These are phyloP conservation scores for Microcyclosporella mali DNA, from an alignment of 2,329 filamentous ascomycete genomes.

Conservation along the genomic window DNA sequence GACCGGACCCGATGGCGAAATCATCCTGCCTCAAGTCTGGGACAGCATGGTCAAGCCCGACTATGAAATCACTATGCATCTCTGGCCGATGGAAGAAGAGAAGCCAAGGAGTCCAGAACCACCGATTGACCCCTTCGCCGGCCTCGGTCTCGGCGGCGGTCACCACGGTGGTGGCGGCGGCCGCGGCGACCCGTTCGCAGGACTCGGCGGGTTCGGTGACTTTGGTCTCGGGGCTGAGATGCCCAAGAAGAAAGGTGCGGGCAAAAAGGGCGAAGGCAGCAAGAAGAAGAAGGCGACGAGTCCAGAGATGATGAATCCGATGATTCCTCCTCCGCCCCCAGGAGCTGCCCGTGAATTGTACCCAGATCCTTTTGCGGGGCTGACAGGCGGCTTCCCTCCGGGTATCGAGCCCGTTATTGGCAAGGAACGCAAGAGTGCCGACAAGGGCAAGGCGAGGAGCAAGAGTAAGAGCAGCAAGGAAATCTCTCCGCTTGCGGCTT, in stretches of 20 bases:
- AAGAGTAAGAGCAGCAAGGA: slow-evolving; percentile 23
- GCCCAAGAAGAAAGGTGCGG: slow-evolving; percentile 14
- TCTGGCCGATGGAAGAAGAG: slow-evolving; percentile 40
- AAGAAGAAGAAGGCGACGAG: slow-evolving; percentile 13
- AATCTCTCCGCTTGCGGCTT: slow-evolving; percentile 22
- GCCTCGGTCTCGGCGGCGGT: slow-evolving; percentile 10
- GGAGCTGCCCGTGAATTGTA: slow-evolving; percentile 6
- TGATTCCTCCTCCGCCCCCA: slow-evolving; percentile 3
- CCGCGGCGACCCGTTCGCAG: slow-evolving; percentile 7
- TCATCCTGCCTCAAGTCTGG: slow-evolving; percentile 46
- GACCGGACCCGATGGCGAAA: slow-evolving; percentile 43
- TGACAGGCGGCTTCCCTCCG: slow-evolving; percentile 9
- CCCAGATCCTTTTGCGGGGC: slow-evolving; percentile 14
- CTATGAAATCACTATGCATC: slow-evolving; percentile 45
- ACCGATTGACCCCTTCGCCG: slow-evolving; percentile 14
- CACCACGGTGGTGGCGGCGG: neutral
- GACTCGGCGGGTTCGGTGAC: neutral
- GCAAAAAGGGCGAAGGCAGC: slow-evolving; percentile 14
- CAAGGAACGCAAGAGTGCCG: neutral
- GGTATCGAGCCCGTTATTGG: slow-evolving; percentile 3
- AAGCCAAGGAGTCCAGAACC: slow-evolving; percentile 16
- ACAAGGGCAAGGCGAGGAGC: slow-evolving; percentile 14
- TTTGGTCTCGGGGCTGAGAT: slow-evolving; percentile 2
- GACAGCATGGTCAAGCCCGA: slow-evolving; percentile 44
- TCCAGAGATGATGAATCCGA: slow-evolving; percentile 13